phyloP scores from a whole-genome alignment of 208 protist genomes.

The Naegleria fowleri region DNA sequence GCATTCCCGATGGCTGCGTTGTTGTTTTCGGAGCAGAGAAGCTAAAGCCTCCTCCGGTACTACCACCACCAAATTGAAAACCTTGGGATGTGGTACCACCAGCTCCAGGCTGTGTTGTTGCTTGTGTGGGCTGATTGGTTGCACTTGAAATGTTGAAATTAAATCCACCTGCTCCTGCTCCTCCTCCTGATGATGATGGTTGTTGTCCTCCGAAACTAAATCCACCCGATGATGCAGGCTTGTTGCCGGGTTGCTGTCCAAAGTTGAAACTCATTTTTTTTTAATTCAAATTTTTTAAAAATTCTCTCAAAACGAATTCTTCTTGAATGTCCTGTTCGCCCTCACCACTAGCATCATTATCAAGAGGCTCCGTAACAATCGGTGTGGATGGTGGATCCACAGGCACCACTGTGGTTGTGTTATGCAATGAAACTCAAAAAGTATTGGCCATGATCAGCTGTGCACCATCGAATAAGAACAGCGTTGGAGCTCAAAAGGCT shows the following conservation, averaged over 20 bases:
- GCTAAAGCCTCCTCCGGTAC: not conserved
- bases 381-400: constrained; percentile 7
- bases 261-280: not conserved
- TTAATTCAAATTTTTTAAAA: not conserved
- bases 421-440: not conserved
- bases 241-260: not conserved
- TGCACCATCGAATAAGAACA: not conserved
- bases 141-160: too few species aligned
- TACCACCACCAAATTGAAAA: not conserved
- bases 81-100: too few species aligned
- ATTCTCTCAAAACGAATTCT: too few species aligned
- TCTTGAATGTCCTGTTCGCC: too few species aligned
- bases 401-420: not conserved
- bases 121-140: too few species aligned
- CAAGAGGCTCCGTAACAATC: not conserved
- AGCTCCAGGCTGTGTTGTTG: not conserved
- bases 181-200: not conserved
- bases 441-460: not conserved
- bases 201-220: not conserved
- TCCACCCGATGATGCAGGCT: not conserved
- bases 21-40: not conserved
- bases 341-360: too few species aligned
- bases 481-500: constrained; percentile 3
- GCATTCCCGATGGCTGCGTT: not conserved
- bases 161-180: not conserved